phyloP scores from a whole-genome alignment of 768 basidiomycete species.

The Hygrophoropsis aurantiaca region DNA sequence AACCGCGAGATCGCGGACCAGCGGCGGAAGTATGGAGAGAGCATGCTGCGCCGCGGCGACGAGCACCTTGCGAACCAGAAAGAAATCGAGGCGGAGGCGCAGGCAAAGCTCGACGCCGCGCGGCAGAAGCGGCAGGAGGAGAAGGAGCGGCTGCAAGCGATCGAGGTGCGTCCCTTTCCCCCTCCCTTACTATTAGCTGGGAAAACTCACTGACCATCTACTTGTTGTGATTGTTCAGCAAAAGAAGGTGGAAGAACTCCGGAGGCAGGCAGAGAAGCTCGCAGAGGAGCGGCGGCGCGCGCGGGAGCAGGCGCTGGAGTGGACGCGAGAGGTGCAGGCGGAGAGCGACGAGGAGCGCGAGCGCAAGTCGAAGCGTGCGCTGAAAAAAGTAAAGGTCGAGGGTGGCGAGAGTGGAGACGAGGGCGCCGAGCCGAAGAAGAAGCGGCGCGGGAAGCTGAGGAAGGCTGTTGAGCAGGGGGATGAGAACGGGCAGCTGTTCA shows the following conservation, averaged over 20 bases:
- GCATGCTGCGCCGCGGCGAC: conserved; percentile 77
- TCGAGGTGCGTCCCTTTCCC: conserved; percentile 53
- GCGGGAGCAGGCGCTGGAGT: conserved; percentile 77
- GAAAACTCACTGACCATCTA: no score
- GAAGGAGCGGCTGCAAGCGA: conserved; percentile 57
- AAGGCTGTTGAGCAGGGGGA: conserved; percentile 50
- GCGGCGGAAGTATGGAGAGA: conserved; percentile 86
- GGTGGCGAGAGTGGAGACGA: conserved; percentile 52
- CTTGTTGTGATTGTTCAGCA: conserved; percentile 42
- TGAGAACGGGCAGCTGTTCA: conserved; percentile 68
- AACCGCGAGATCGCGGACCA: conserved; percentile 86
- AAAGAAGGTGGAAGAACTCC: conserved; percentile 60
- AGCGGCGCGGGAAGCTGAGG: conserved; percentile 66
- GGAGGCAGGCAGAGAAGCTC: conserved; percentile 72
- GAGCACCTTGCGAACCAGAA: conserved; percentile 76
- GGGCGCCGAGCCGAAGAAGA: conserved; percentile 66
- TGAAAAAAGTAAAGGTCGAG: conserved; percentile 53
- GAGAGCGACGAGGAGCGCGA: conserved; percentile 82
- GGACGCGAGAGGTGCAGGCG: conserved; percentile 67
- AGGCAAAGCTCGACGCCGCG: conserved; percentile 74
- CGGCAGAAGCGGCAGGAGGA: conserved; percentile 80
- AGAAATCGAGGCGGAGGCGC: conserved; percentile 67
- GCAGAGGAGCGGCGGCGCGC: conserved; percentile 75
- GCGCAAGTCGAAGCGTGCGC: conserved; percentile 54
- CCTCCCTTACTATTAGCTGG: conserved; percentile 5